Percentiles rank a stretch among this genome's conserved stretches.
Evolutionary conservation across 202 grass and related monocot species (phyloP).

Genomic region (Thinopyrum obtusiflorum): DNA sequence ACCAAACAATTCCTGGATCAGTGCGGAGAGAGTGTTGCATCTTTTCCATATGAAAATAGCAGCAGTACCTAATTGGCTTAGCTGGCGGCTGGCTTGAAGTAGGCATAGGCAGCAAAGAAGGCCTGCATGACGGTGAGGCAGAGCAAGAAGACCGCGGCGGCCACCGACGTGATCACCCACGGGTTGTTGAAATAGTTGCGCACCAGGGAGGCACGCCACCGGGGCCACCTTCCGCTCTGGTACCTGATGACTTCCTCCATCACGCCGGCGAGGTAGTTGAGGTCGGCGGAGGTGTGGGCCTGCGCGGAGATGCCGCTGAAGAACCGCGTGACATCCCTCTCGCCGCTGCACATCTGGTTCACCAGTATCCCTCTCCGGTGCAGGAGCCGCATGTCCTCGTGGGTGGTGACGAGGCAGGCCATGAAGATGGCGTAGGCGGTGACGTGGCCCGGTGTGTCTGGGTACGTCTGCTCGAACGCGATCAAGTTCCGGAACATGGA

Average conservation of each 20-base stretch:
- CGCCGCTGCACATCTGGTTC: not conserved
- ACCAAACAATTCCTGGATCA: no score
- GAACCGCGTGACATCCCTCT: not conserved
- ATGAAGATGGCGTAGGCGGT: not conserved
- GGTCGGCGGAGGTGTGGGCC: not conserved
- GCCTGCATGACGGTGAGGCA: not conserved
- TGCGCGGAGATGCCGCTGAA: not conserved
- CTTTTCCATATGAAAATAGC: no score
- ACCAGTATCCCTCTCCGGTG: not conserved
- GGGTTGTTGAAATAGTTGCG: not conserved
- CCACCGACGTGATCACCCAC: not conserved
- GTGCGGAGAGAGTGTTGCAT: no score
- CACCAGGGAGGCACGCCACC: not conserved
- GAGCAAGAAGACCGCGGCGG: not conserved
- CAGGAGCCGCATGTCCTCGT: not conserved
- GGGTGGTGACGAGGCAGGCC: not conserved
- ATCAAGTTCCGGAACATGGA: not conserved
- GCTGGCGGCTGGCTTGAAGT: not conserved
- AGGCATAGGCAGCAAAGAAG: not conserved
- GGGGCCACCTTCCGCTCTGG: not conserved
- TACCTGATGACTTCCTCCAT: not conserved
- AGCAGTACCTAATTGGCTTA: no score
- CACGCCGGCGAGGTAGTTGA: not conserved
- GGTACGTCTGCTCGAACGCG: not conserved
- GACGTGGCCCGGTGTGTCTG: not conserved